Evolutionary conservation across 1,139 yeast genomes (phyloP).

Genomic region (Meyerozyma carpophila): DNA sequence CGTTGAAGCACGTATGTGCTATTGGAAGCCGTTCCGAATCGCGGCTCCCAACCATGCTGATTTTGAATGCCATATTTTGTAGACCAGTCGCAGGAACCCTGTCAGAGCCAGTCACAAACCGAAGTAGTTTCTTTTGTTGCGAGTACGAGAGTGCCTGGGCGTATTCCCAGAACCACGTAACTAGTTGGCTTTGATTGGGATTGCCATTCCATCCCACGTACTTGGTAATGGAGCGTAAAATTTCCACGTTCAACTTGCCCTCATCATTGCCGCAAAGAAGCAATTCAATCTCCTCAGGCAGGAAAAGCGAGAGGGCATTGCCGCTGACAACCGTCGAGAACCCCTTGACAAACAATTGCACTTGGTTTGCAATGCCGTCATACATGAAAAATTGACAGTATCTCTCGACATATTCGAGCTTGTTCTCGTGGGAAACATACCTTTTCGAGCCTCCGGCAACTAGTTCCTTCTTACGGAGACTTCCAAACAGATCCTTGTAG

Average conservation of each 20-base stretch:
- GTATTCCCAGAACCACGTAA: conserved; percentile 85
- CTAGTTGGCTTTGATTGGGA: conserved; percentile 32
- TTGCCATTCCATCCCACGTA: conserved; percentile 57
- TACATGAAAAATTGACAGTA: conserved; percentile 59
- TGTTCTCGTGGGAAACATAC: conserved; percentile 52
- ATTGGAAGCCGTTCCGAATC: conserved; percentile 60
- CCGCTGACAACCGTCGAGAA: conserved; percentile 76
- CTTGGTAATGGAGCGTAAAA: conserved; percentile 64
- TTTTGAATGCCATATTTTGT: conserved; percentile 64
- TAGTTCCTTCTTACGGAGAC: conserved; percentile 40
- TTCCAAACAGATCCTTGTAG: conserved; percentile 35
- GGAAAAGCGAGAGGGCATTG: conserved; percentile 69
- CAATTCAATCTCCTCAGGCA: conserved; percentile 75
- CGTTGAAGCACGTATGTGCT: conserved; percentile 94
- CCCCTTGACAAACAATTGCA: conserved; percentile 59
- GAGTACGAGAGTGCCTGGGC: conserved; percentile 39
- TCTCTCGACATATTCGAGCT: conserved; percentile 53
- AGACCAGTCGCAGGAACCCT: conserved; percentile 91
- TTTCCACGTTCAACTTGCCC: conserved; percentile 59
- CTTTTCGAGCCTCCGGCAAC: conserved; percentile 50
- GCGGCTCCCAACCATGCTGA: conserved; percentile 43
- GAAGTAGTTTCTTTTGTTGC: conserved; percentile 58
- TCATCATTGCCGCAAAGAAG: conserved; percentile 73
- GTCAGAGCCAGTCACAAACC: conserved; percentile 87
- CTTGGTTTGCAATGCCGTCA: conserved; percentile 48